A percentile compares a stretch with the other conserved stretches of the same genome.
These are phyloP conservation scores for Crucihimalaya himalaica DNA, from an alignment of 345 rosid genomes.

Conservation along the genomic window DNA sequence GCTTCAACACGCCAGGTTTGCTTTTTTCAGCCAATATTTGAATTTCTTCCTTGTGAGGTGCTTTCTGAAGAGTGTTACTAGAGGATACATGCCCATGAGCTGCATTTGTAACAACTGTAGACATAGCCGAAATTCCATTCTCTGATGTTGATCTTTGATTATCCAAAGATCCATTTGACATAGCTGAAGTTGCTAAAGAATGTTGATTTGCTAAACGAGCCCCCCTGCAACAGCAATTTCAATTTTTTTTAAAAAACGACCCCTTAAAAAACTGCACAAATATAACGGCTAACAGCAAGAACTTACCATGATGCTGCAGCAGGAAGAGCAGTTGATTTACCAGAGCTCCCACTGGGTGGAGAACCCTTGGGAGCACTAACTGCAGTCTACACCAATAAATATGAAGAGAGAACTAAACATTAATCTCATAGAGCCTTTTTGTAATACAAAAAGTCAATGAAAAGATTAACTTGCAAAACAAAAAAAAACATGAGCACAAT, in stretches of 20 bases:
- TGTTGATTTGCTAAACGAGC: constrained; percentile 52
- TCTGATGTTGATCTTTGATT: constrained; percentile 48
- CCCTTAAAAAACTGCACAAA: not conserved
- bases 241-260: not conserved
- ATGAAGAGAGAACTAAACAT: constrained; percentile 11
- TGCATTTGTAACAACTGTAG: constrained; percentile 43
- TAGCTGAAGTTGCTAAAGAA: constrained; percentile 36
- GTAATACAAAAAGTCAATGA: not conserved
- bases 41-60: constrained; percentile 37
- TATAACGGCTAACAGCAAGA: not conserved
- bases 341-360: constrained; percentile 63
- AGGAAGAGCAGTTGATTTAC: constrained; percentile 68
- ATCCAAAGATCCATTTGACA: constrained; percentile 53
- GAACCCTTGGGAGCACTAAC: constrained; percentile 48
- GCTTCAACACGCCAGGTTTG: constrained; percentile 19
- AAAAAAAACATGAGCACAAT: constrained; percentile 3
- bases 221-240: constrained; percentile 48
- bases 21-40: constrained; percentile 11
- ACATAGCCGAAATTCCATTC: constrained; percentile 39
- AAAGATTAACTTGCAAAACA: not conserved
- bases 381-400: constrained; percentile 45
- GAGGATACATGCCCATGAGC: constrained; percentile 25
- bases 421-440: not conserved
- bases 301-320: constrained; percentile 87
- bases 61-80: constrained; percentile 36